A percentile compares a stretch with the other conserved stretches of the same genome.
Conservation (phyloP, 1,284 basidiomycete genomes). For the Malassezia pachydermatis region DNA sequence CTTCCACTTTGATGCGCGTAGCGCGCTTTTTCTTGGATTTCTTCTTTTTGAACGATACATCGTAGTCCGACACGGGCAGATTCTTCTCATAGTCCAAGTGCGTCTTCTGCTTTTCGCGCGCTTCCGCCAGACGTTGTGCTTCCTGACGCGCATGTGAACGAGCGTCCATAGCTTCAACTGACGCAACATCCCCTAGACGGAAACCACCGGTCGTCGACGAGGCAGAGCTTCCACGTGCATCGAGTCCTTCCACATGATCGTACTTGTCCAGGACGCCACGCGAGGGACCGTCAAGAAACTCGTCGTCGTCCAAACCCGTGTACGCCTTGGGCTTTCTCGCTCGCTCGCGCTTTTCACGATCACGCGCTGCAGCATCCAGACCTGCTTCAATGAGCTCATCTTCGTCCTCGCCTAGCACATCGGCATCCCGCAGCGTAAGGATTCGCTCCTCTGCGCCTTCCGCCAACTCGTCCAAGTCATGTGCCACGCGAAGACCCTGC, state of each 20-base stretch:
- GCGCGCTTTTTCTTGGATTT: conserved; percentile 51
- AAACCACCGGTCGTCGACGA: conserved; percentile 22
- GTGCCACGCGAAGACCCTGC: conserved; percentile 83
- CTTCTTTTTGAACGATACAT: conserved; percentile 81
- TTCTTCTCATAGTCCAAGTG: conserved; percentile 81
- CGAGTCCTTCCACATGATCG: conserved; percentile 69
- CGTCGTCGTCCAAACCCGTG: conserved; percentile 92
- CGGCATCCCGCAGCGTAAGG: conserved; percentile 88
- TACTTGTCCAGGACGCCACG: conserved; percentile 83
- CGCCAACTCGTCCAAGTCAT: conserved; percentile 67
- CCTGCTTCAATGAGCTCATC: conserved; percentile 93
- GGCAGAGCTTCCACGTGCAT: too few relatives aligned
- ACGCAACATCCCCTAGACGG: conserved; percentile 22
- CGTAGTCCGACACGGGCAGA: conserved; percentile 71
- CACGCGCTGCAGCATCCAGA: conserved; percentile 72
- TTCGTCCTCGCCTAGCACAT: conserved; percentile 88
- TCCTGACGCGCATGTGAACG: conserved; percentile 49
- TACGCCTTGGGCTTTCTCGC: conserved; percentile 84
- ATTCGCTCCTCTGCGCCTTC: conserved; percentile 80
- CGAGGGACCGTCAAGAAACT: conserved; percentile 56
- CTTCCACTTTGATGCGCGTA: conserved; percentile 60
- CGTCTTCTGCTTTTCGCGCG: conserved; percentile 52
- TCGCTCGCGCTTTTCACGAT: conserved; percentile 66
- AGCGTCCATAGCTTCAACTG: conserved; percentile 14
- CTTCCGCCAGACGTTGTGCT: conserved; percentile 56